These are phyloP conservation scores for Blastocystis sp. DNA, from an alignment of 352 stramenopile genomes.

Conservation along the genomic window DNA sequence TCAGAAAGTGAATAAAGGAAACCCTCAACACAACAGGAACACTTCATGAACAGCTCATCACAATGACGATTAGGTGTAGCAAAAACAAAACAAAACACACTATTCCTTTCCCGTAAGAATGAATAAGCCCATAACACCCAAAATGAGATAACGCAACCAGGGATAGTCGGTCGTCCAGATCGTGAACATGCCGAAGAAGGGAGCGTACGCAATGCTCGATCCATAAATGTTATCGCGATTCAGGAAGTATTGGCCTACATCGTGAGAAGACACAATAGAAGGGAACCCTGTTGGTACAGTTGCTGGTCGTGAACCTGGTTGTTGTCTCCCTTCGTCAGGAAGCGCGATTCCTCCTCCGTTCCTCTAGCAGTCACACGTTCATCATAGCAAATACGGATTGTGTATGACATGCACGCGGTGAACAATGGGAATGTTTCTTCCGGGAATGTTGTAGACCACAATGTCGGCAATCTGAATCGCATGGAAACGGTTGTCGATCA, in stretches of 20 bases:
- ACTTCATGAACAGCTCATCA: no score
- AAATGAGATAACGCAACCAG: constrained; percentile 45
- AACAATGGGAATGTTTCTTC: constrained; percentile 67
- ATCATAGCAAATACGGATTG: constrained; percentile 40
- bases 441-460: constrained; percentile 66
- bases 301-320: constrained; percentile 64
- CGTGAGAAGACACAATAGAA: background rate
- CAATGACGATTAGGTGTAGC: no score
- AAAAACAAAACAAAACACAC: constrained; percentile 29
- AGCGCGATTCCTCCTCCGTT: constrained; percentile 51
- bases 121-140: constrained; percentile 68
- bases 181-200: constrained; percentile 69
- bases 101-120: constrained; percentile 68
- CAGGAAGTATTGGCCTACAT: constrained; percentile 50
- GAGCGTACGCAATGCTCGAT: constrained; percentile 31
- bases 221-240: constrained; percentile 63
- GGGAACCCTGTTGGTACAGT: constrained; percentile 23
- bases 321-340: constrained; percentile 69
- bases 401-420: constrained; percentile 67
- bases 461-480: constrained; percentile 62
- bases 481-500: constrained; percentile 58
- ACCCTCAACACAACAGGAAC: no score
- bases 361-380: background rate
- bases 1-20: no score
- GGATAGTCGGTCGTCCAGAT: constrained; percentile 69